Conservation (phyloP, 169 alveolate genomes). For the Amoebophrya sp. region DNA sequence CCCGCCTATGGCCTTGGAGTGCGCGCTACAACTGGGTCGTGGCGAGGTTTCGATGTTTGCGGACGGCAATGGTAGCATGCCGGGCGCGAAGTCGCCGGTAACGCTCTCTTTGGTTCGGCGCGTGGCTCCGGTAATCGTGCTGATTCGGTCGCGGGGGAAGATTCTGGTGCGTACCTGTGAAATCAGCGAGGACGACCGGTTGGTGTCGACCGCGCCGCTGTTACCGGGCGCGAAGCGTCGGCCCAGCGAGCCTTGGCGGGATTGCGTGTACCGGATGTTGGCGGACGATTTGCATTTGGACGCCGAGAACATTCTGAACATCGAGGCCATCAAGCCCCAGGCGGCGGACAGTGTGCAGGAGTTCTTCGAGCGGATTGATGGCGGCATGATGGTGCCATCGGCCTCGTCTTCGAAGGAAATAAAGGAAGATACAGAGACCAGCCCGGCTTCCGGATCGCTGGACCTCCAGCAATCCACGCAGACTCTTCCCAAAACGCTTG, state of each 20-base stretch:
- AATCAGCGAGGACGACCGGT: neutral
- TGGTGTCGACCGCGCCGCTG: neutral
- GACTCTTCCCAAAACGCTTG: no score
- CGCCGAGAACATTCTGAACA: neutral
- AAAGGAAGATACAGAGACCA: no score
- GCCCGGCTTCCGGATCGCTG: no score
- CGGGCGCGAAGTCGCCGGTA: no score
- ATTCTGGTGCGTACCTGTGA: neutral
- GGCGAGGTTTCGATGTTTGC: neutral
- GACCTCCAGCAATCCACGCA: no score
- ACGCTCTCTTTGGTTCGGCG: neutral
- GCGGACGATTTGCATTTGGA: conserved; percentile 15
- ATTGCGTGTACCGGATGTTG: neutral
- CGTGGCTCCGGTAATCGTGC: neutral
- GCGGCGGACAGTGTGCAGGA: neutral
- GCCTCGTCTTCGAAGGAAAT: no score
- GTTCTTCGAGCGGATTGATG: no score
- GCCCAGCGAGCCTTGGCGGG: neutral
- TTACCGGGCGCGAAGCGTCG: neutral
- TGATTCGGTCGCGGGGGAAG: neutral
- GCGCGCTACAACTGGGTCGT: neutral
- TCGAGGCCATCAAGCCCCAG: neutral
- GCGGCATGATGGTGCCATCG: no score
- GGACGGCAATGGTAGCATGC: neutral
- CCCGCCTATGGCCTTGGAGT: neutral